phyloP scores from a whole-genome alignment of 306 rosid species.

The Castanopsis chinensis region DNA sequence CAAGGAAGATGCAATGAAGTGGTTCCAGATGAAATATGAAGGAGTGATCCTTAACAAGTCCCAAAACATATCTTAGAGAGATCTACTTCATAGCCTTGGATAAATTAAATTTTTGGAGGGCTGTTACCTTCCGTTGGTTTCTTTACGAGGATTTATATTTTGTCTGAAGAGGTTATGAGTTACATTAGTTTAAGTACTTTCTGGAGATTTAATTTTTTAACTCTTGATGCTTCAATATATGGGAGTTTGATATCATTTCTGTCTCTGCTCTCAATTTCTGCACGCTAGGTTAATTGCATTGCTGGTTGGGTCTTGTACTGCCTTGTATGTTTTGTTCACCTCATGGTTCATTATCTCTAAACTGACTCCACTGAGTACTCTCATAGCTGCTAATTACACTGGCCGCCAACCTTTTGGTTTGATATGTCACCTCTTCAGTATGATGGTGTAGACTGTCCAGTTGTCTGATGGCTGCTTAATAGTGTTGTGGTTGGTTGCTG shows the following conservation, averaged over 20 bases:
- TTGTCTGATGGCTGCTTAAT: too few relatives aligned
- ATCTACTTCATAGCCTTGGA: neutral
- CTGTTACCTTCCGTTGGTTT: neutral
- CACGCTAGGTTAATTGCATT: neutral
- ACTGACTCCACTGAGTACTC: too few relatives aligned
- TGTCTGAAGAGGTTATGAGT: neutral
- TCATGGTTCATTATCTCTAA: too few relatives aligned
- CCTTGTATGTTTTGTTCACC: too few relatives aligned
- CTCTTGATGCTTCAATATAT: neutral
- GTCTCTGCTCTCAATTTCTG: neutral
- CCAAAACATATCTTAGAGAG: slow-evolving; percentile 22
- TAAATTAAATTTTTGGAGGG: slow-evolving; percentile 12
- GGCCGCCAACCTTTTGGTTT: too few relatives aligned
- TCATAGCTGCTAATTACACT: too few relatives aligned
- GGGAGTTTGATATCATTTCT: neutral
- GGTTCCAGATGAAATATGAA: slow-evolving; percentile 68
- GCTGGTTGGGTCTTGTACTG: neutral
- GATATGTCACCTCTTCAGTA: too few relatives aligned
- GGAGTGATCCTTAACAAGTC: slow-evolving; percentile 70
- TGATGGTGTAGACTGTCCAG: too few relatives aligned
- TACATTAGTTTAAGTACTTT: neutral
- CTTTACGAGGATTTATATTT: neutral
- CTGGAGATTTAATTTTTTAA: neutral
- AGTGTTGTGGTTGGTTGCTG: too few relatives aligned
- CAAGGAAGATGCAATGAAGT: slow-evolving; percentile 63